Evolutionary conservation across 805 yeast species (phyloP).

Genomic region (Kuraishia ogatae): DNA sequence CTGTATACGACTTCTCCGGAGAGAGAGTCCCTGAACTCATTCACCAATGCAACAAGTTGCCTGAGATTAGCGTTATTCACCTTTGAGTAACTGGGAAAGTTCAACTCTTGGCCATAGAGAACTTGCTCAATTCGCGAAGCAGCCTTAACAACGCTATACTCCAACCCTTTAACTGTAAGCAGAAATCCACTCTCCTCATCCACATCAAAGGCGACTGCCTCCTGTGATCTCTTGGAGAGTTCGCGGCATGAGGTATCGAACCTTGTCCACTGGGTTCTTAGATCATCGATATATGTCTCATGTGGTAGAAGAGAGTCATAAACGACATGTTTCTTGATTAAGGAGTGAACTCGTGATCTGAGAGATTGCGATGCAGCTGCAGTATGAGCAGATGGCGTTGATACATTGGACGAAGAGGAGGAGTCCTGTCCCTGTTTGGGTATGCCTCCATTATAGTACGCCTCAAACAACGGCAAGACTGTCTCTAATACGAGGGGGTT

Average conservation of each 20-base stretch:
- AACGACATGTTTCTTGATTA: background rate
- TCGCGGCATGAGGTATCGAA: conserved; percentile 70
- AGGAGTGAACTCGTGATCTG: background rate
- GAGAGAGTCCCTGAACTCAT: conserved; percentile 29
- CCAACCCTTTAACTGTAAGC: conserved; percentile 25
- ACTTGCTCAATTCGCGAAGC: conserved; percentile 22
- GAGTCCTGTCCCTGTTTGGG: background rate
- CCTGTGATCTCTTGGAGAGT: conserved; percentile 49
- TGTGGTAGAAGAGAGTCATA: background rate
- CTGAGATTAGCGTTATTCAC: background rate
- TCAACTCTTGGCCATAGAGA: background rate
- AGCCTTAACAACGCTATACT: conserved; percentile 24
- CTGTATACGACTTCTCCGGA: conserved; percentile 25
- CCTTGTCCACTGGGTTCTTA: conserved; percentile 55
- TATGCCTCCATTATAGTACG: conserved; percentile 24
- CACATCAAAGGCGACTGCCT: conserved; percentile 44
- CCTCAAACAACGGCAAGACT: conserved; percentile 41
- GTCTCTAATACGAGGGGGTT: conserved; percentile 40
- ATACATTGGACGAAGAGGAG: background rate
- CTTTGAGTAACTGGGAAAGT: background rate
- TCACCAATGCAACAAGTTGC: conserved; percentile 12
- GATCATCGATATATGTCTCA: conserved; percentile 19
- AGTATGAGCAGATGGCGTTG: background rate
- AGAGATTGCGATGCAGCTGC: background rate
- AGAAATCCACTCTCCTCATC: conserved; percentile 23